These are phyloP conservation scores for Phytophthora constricta DNA, from an alignment of 352 stramenopile genomes.

Conservation along the genomic window DNA sequence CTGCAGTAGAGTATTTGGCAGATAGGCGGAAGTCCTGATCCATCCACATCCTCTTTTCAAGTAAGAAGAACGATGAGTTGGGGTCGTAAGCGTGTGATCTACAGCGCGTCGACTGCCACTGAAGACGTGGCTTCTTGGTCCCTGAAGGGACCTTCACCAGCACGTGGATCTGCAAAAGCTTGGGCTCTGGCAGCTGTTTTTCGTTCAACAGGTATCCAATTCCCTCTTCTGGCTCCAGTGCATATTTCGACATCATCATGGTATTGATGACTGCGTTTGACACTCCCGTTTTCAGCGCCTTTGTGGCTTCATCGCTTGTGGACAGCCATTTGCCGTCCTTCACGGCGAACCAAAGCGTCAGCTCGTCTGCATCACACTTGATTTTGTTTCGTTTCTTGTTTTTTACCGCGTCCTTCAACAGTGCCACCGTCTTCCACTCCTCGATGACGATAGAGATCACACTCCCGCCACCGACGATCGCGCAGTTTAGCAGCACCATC, in stretches of 20 bases:
- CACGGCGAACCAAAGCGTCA: conserved; percentile 17
- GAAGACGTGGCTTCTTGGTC: neutral
- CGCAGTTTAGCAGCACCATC: neutral
- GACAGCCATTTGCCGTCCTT: conserved; percentile 7
- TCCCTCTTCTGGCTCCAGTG: too few species aligned
- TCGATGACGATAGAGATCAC: neutral
- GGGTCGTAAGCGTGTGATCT: neutral
- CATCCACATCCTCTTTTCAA: conserved; percentile 16
- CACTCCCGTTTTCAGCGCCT: too few species aligned
- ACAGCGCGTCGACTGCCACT: neutral
- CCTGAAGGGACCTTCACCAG: neutral
- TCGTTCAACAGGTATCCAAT: too few species aligned
- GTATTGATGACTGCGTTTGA: too few species aligned
- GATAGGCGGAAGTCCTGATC: conserved; percentile 1
- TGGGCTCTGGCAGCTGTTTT: too few species aligned
- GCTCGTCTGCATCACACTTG: neutral
- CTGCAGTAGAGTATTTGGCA: conserved; percentile 20
- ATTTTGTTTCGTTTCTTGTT: neutral
- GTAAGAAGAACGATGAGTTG: conserved; percentile 3
- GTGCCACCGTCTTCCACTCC: neutral
- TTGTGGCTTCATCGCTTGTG: too few species aligned
- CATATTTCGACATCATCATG: too few species aligned
- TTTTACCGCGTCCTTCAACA: neutral
- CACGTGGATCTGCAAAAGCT: too few species aligned
- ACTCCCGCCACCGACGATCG: neutral